A percentile compares a stretch with the other conserved stretches of the same genome.
phyloP scores from a whole-genome alignment of 306 rosid species.

The Prunus mongolica region DNA sequence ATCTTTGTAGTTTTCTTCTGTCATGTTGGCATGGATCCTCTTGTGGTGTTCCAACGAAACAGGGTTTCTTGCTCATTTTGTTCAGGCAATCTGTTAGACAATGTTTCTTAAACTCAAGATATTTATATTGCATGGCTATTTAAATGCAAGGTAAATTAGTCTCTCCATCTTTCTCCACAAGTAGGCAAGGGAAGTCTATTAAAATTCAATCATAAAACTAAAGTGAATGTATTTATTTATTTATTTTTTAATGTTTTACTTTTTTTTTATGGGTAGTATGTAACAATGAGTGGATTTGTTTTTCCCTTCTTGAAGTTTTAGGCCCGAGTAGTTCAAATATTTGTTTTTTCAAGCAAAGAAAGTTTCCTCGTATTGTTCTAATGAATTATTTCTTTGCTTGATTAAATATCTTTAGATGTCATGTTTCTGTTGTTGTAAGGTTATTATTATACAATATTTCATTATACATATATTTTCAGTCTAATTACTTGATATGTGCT shows the following conservation, averaged over 20 bases:
- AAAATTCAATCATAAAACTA: no score
- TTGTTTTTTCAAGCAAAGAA: background rate
- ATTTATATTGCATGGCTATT: no score
- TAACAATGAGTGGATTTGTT: background rate
- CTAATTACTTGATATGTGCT: conserved; percentile 14
- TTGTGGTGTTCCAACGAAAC: no score
- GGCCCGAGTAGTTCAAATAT: background rate
- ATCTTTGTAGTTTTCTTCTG: no score
- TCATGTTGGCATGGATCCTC: no score
- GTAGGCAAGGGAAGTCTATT: background rate
- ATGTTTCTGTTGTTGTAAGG: background rate
- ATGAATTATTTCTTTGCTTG: background rate
- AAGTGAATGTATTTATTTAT: background rate
- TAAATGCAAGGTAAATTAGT: no score
- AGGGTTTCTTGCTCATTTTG: no score
- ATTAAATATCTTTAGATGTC: background rate
- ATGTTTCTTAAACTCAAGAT: no score
- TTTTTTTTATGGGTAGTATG: background rate
- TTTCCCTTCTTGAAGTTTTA: background rate
- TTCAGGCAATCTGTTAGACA: no score
- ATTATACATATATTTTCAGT: background rate
- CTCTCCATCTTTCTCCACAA: background rate
- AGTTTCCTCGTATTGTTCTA: background rate
- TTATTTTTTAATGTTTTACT: no score
- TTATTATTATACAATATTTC: background rate